Evolutionary conservation across 495 filamentous ascomycete genomes (phyloP).

Genomic region (Trichoderma reesei): DNA sequence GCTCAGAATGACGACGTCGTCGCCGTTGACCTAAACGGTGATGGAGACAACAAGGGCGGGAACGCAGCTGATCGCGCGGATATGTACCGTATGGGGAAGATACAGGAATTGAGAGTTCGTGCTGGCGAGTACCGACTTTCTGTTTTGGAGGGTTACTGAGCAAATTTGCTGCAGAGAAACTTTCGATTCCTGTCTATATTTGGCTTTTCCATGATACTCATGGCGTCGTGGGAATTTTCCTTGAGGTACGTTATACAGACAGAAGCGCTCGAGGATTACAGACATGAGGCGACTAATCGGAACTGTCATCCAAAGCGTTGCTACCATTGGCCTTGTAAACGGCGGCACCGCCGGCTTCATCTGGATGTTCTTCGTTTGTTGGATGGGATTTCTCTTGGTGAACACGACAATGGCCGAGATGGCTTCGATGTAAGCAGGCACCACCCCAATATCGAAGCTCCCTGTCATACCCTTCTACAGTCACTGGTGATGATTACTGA

Average conservation of each 20-base stretch:
- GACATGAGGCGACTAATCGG: not conserved
- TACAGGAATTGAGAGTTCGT: not conserved
- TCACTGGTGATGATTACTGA: not conserved
- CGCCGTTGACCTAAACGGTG: not conserved
- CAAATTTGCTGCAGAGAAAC: conserved; percentile 24
- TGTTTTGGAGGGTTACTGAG: not conserved
- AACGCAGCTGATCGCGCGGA: not conserved
- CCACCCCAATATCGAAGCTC: not conserved
- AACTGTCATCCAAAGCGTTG: not conserved
- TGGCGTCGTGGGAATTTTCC: conserved; percentile 41
- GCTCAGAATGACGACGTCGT: not conserved
- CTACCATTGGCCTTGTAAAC: conserved; percentile 18
- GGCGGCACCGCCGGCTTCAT: conserved; percentile 24
- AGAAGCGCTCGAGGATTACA: not conserved
- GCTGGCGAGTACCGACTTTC: not conserved
- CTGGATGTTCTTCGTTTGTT: conserved; percentile 22
- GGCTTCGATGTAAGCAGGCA: conserved; percentile 15
- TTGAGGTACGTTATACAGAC: conserved; percentile 10
- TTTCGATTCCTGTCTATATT: conserved; percentile 39
- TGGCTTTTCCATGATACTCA: conserved; percentile 37
- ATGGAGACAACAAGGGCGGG: not conserved
- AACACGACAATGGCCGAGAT: conserved; percentile 23
- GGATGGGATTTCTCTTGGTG: conserved; percentile 19
- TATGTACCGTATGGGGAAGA: not conserved
- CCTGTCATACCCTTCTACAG: not conserved